These are phyloP conservation scores for Chromosphaera perkinsii DNA, from an alignment of 208 protist genomes.

Conservation along the genomic window DNA sequence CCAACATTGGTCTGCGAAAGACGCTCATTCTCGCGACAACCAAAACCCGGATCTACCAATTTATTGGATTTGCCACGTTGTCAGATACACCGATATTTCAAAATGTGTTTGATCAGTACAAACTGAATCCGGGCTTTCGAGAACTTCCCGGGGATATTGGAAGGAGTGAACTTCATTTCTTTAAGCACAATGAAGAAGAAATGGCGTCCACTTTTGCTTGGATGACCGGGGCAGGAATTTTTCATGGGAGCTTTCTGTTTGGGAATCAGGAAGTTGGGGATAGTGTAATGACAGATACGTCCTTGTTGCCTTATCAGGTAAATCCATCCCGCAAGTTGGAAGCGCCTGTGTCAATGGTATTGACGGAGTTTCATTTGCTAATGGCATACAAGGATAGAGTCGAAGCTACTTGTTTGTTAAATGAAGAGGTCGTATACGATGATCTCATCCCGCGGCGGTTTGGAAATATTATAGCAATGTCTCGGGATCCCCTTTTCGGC, in stretches of 20 bases:
- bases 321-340: neutral
- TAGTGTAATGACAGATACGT: conserved; percentile 27
- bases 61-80: conserved; percentile 43
- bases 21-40: conserved; percentile 33
- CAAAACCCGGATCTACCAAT: conserved; percentile 58
- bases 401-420: conserved; percentile 39
- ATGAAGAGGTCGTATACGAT: no score
- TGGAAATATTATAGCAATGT: no score
- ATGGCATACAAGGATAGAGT: conserved; percentile 71
- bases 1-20: neutral
- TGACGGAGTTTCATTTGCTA: conserved; percentile 84
- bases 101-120: conserved; percentile 48
- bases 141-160: conserved; percentile 26
- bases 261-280: conserved; percentile 46
- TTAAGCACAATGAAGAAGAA: no score
- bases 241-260: conserved; percentile 58
- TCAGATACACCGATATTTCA: conserved; percentile 51
- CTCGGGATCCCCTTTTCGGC: no score
- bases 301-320: conserved; percentile 15
- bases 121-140: conserved; percentile 37
- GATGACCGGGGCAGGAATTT: conserved; percentile 54
- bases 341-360: conserved; percentile 56
- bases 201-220: conserved; percentile 53
- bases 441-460: no score
- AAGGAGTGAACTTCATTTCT: conserved; percentile 46